Evolutionary conservation across 2,329 filamentous ascomycete genomes (phyloP).

Genomic region (Aureobasidium vineae): DNA sequence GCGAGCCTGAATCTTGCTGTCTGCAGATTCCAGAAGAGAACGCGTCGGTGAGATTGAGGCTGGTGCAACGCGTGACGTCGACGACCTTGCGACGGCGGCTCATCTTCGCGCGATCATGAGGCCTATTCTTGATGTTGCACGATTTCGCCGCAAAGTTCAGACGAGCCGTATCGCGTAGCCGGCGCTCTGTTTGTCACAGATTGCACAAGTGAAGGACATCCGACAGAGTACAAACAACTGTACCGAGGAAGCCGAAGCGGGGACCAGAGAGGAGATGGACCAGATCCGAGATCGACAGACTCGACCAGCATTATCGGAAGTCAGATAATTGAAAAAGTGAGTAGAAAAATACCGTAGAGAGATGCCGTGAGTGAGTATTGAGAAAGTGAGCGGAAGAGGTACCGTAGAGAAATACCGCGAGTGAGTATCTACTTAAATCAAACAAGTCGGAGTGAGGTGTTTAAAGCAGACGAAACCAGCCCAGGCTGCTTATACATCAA

Average conservation of each 20-base stretch:
- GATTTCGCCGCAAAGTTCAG: neutral
- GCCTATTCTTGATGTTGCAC: too few species aligned
- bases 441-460: neutral
- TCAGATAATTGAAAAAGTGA: neutral
- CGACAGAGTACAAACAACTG: neutral
- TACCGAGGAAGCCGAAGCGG: slow-evolving; percentile 11
- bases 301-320: neutral
- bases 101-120: neutral
- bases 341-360: neutral
- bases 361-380: too few species aligned
- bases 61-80: neutral
- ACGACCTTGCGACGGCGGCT: neutral
- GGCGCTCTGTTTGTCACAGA: neutral
- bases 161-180: neutral
- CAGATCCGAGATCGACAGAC: neutral
- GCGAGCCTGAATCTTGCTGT: neutral
- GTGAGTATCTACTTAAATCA: too few species aligned
- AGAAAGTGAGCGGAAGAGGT: too few species aligned
- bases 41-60: neutral
- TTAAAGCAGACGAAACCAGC: neutral
- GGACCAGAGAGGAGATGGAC: neutral
- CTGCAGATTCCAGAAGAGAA: neutral
- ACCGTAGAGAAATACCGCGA: too few species aligned
- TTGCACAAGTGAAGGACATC: neutral
- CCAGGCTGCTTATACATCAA: neutral